Percentiles rank a stretch among this genome's conserved stretches.
phyloP scores from a whole-genome alignment of 345 rosid species.

The Lumnitzera racemosa region DNA sequence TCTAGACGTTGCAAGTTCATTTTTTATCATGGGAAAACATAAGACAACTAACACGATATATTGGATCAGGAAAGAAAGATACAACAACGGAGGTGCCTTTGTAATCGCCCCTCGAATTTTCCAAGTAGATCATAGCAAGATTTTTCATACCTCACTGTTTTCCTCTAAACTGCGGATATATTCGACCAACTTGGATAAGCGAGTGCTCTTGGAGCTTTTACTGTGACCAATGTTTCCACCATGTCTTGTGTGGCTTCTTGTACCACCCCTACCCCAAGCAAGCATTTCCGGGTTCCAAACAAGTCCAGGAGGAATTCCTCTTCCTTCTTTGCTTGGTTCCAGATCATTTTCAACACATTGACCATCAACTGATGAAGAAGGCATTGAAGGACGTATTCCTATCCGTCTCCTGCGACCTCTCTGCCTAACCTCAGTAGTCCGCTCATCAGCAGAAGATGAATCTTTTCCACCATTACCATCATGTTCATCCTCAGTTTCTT shows the following conservation, averaged over 20 bases:
- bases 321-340: constrained; percentile 46
- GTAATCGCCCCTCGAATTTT: too few species aligned
- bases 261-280: constrained; percentile 93
- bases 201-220: constrained; percentile 50
- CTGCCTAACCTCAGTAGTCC: constrained; percentile 33
- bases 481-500: constrained; percentile 68
- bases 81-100: too few species aligned
- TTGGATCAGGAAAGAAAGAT: too few species aligned
- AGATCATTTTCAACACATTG: constrained; percentile 39
- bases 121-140: neutral
- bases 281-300: constrained; percentile 65
- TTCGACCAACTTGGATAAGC: constrained; percentile 63
- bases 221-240: constrained; percentile 46
- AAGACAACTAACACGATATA: too few species aligned
- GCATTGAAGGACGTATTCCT: constrained; percentile 35
- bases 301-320: constrained; percentile 69
- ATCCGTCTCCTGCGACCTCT: constrained; percentile 47
- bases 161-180: constrained; percentile 61
- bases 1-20: neutral
- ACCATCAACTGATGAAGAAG: constrained; percentile 61
- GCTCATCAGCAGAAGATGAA: constrained; percentile 76
- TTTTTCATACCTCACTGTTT: constrained; percentile 50
- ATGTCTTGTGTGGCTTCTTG: constrained; percentile 80
- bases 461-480: constrained; percentile 53
- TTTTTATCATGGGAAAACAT: too few species aligned